Evolutionary conservation across 768 basidiomycete genomes (phyloP).

Genomic region (Suillus weaverae): DNA sequence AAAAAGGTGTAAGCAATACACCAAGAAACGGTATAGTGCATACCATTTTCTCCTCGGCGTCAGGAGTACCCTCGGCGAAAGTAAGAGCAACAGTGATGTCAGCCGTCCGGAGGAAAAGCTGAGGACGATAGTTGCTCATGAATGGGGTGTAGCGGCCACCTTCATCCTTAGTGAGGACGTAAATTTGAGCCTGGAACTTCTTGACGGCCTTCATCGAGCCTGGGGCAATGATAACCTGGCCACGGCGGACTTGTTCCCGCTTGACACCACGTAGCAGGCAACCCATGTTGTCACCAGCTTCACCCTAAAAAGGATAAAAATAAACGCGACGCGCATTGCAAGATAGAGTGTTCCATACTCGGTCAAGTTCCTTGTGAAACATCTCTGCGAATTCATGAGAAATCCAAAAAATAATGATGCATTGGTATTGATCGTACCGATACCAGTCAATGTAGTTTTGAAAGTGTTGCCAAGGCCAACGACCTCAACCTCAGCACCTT

Average conservation of each 20-base stretch:
- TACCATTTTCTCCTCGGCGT: slow-evolving; percentile 87
- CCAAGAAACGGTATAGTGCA: slow-evolving; percentile 10
- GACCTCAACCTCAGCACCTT: slow-evolving; percentile 93
- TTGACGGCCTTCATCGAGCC: slow-evolving; percentile 92
- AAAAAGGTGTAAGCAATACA: slow-evolving; percentile 7
- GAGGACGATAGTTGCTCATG: slow-evolving; percentile 91
- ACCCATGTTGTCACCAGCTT: slow-evolving; percentile 99
- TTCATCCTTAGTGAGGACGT: slow-evolving; percentile 46
- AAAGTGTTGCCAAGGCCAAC: slow-evolving; percentile 77
- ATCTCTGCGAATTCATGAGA: slow-evolving; percentile 60
- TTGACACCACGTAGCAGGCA: slow-evolving; percentile 95
- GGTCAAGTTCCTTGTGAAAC: slow-evolving; percentile 99
- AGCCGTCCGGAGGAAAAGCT: slow-evolving; percentile 93
- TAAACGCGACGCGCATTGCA: not conserved
- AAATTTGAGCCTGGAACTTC: slow-evolving; percentile 93
- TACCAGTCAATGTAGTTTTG: slow-evolving; percentile 95
- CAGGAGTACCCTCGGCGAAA: slow-evolving; percentile 84
- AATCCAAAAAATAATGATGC: not conserved
- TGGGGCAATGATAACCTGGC: slow-evolving; percentile 87
- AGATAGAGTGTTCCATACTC: slow-evolving; percentile 44
- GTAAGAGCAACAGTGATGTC: slow-evolving; percentile 84
- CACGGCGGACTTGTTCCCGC: slow-evolving; percentile 92
- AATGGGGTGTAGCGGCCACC: slow-evolving; percentile 89
- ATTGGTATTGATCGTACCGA: slow-evolving; percentile 51
- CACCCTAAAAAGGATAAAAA: slow-evolving; percentile 53